Evolutionary conservation across 2,329 filamentous ascomycete genomes (phyloP).

Genomic region (Ilyonectria robusta): DNA sequence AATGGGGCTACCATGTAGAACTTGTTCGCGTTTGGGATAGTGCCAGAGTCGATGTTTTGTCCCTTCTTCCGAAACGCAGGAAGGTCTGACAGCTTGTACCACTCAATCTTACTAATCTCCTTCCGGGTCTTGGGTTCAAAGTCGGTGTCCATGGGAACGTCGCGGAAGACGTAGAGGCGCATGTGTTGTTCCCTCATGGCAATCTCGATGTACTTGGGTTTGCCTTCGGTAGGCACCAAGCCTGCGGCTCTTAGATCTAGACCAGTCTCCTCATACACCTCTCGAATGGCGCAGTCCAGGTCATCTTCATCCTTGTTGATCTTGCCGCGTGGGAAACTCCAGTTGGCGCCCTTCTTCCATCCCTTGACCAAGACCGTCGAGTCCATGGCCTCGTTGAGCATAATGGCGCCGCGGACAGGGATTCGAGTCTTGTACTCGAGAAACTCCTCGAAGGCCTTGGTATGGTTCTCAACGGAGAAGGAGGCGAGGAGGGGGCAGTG

Average conservation of each 20-base stretch:
- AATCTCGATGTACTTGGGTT: constrained; percentile 87
- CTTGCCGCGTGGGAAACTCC: constrained; percentile 97
- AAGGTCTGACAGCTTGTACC: constrained; percentile 92
- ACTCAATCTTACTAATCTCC: constrained; percentile 97
- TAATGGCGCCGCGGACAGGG: constrained; percentile 92
- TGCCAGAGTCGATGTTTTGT: constrained; percentile 67
- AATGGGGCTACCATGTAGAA: constrained; percentile 99
- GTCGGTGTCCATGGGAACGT: constrained; percentile 86
- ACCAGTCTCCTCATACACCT: constrained; percentile 97
- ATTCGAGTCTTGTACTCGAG: constrained; percentile 94
- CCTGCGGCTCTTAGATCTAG: constrained; percentile 84
- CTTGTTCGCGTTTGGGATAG: constrained; percentile 79
- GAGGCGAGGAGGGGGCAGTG: constrained; percentile 91
- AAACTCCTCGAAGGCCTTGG: constrained; percentile 91
- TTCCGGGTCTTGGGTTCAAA: constrained; percentile 95
- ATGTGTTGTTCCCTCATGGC: constrained; percentile 95
- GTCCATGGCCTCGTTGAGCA: constrained; percentile 96
- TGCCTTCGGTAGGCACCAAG: constrained; percentile 79
- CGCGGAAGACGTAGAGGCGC: constrained; percentile 90
- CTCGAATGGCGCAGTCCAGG: constrained; percentile 91
- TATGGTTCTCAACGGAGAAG: constrained; percentile 83
- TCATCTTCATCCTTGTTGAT: constrained; percentile 98
- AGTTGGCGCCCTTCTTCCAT: constrained; percentile 96
- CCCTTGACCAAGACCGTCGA: constrained; percentile 94
- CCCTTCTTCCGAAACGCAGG: constrained; percentile 82